Evolutionary conservation across 805 yeast species (phyloP).

Genomic region (Ogataea saltuana): DNA sequence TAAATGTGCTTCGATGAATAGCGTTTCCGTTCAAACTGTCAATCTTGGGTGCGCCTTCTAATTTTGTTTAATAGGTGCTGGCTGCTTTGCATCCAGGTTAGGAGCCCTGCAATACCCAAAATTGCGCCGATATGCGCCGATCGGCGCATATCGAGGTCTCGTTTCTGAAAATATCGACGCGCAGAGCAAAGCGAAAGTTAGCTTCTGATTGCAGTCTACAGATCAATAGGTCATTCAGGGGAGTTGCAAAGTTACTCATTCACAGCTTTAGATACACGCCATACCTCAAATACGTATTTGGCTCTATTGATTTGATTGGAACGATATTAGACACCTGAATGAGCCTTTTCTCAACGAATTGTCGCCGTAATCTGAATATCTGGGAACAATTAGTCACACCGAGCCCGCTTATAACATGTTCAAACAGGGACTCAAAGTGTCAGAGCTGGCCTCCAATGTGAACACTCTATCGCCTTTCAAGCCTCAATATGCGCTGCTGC

Average conservation of each 20-base stretch:
- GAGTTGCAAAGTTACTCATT: too few relatives aligned
- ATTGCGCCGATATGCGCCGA: conserved; percentile 1
- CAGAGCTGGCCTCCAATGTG: conserved; percentile 20
- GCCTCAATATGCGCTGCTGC: conserved; percentile 16
- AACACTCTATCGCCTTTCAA: conserved; percentile 24
- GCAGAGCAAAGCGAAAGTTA: neutral
- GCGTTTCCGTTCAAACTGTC: neutral
- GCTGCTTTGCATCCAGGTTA: conserved; percentile 19
- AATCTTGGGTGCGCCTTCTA: conserved; percentile 1
- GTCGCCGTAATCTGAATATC: too few relatives aligned
- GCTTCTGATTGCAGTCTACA: too few relatives aligned
- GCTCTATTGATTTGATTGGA: too few relatives aligned
- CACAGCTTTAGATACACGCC: too few relatives aligned
- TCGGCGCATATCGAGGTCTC: conserved; percentile 1
- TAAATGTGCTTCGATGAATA: neutral
- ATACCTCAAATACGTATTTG: too few relatives aligned
- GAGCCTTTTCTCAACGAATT: too few relatives aligned
- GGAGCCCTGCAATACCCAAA: conserved; percentile 8
- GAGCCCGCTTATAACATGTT: neutral
- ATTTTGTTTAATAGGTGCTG: conserved; percentile 16
- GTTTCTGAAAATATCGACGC: neutral
- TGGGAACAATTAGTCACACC: too few relatives aligned
- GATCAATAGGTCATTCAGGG: too few relatives aligned
- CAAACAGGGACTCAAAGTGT: conserved; percentile 16
- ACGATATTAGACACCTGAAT: too few relatives aligned